phyloP scores from a whole-genome alignment of 257 asterid species.

The Handroanthus guayacan region DNA sequence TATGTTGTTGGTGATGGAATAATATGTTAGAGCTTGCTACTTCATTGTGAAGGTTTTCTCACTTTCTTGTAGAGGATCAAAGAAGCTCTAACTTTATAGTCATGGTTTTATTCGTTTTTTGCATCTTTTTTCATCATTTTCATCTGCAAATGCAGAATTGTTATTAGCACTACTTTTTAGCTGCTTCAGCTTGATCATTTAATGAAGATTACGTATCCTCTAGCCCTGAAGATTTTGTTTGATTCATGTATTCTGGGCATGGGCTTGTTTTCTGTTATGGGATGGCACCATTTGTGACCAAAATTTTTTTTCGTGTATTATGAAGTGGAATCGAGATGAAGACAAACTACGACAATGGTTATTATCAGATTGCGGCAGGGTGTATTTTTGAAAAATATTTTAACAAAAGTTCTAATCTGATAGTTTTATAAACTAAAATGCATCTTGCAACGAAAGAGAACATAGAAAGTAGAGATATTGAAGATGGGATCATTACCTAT shows the following conservation, averaged over 20 bases:
- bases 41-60: slow-evolving; percentile 20
- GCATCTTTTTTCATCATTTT: slow-evolving; percentile 3
- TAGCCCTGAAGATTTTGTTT: slow-evolving; percentile 5
- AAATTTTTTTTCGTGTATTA: too few relatives aligned
- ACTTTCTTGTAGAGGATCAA: slow-evolving; percentile 16
- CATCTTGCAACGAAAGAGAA: too few relatives aligned
- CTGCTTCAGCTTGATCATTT: slow-evolving; percentile 26
- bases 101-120: neutral
- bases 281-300: too few relatives aligned
- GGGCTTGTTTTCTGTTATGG: neutral
- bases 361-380: too few relatives aligned
- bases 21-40: slow-evolving; percentile 37
- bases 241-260: neutral
- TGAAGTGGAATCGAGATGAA: too few relatives aligned
- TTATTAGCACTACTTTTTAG: slow-evolving; percentile 21
- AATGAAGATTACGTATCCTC: neutral
- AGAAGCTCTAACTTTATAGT: slow-evolving; percentile 22
- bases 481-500: too few relatives aligned
- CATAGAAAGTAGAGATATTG: too few relatives aligned
- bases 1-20: slow-evolving; percentile 6
- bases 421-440: too few relatives aligned
- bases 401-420: too few relatives aligned
- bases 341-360: too few relatives aligned
- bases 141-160: slow-evolving; percentile 4
- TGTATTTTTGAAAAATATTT: too few relatives aligned